Evolutionary conservation across 306 rosid genomes (phyloP).

Genomic region (Mucuna pruriens): DNA sequence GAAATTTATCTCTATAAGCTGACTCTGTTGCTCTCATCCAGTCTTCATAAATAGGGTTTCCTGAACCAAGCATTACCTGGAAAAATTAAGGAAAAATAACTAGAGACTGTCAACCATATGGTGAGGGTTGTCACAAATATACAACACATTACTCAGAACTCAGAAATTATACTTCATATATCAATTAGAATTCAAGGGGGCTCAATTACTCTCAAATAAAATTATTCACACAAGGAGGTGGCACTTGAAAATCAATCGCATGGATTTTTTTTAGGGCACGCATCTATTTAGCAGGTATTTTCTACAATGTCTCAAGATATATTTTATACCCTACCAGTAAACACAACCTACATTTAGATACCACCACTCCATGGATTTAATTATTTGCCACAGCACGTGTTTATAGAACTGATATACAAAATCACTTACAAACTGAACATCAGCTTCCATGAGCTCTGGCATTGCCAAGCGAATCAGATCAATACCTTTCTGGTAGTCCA

Average conservation of each 20-base stretch:
- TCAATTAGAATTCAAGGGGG: constrained; percentile 15
- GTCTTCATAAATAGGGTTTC: constrained; percentile 62
- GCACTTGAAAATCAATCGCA: not conserved
- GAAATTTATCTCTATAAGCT: constrained; percentile 66
- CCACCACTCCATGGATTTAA: constrained; percentile 9
- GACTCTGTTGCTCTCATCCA: constrained; percentile 91
- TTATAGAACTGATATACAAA: constrained; percentile 23
- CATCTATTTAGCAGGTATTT: constrained; percentile 15
- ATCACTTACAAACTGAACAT: constrained; percentile 85
- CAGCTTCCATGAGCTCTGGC: constrained; percentile 76
- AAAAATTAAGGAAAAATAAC: constrained; percentile 29
- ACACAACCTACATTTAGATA: constrained; percentile 3
- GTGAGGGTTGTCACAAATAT: constrained; percentile 2
- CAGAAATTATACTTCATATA: constrained; percentile 22
- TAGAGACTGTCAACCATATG: constrained; percentile 2
- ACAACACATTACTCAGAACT: constrained; percentile 27
- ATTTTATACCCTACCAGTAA: constrained; percentile 21
- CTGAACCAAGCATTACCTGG: constrained; percentile 96
- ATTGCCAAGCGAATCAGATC: constrained; percentile 66
- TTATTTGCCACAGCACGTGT: constrained; percentile 5
- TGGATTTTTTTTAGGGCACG: not conserved
- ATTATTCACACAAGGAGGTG: constrained; percentile 29
- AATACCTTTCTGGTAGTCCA: constrained; percentile 92
- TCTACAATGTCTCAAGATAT: not conserved
- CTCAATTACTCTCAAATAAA: constrained; percentile 28